phyloP scores from a whole-genome alignment of 1,284 basidiomycete genomes.

The Anthracocystis setariae region DNA sequence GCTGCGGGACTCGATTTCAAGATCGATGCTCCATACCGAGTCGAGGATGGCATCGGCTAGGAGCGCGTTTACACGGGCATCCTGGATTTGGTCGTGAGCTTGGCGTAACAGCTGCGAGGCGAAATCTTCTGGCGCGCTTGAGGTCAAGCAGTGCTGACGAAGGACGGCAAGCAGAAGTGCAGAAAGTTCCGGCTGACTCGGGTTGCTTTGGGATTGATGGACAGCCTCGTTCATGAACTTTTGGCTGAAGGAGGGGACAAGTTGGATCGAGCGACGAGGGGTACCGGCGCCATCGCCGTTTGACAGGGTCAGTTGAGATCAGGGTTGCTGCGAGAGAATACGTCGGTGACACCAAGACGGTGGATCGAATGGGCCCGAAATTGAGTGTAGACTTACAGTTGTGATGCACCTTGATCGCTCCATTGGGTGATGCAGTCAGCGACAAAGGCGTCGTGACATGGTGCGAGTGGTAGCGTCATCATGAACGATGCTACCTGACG shows the following conservation, averaged over 20 bases:
- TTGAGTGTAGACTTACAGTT: constrained; percentile 30
- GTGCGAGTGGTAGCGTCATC: constrained; percentile 10
- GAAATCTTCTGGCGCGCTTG: constrained; percentile 9
- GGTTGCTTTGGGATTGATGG: background rate
- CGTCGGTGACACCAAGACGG: background rate
- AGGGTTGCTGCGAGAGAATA: background rate
- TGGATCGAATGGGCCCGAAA: background rate
- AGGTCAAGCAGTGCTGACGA: constrained; percentile 16
- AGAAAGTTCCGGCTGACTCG: constrained; percentile 7
- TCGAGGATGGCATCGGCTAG: constrained; percentile 50
- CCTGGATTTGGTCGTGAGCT: background rate
- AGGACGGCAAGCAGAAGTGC: constrained; percentile 8
- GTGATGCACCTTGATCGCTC: constrained; percentile 21
- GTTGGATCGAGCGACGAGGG: constrained; percentile 5
- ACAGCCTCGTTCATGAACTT: constrained; percentile 11
- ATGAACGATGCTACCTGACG: background rate
- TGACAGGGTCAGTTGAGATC: constrained; percentile 14
- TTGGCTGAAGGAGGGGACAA: constrained; percentile 9
- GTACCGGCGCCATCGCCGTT: constrained; percentile 6
- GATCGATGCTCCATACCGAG: constrained; percentile 58
- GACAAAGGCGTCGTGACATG: constrained; percentile 18
- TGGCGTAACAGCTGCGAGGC: constrained; percentile 4
- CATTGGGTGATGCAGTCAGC: constrained; percentile 19
- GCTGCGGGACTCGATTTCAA: constrained; percentile 56
- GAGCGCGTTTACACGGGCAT: background rate